Evolutionary conservation across 805 yeast species (phyloP), one percentile per base, ranked within the genome.

Genomic region (Brettanomyces bruxellensis): DNA sequence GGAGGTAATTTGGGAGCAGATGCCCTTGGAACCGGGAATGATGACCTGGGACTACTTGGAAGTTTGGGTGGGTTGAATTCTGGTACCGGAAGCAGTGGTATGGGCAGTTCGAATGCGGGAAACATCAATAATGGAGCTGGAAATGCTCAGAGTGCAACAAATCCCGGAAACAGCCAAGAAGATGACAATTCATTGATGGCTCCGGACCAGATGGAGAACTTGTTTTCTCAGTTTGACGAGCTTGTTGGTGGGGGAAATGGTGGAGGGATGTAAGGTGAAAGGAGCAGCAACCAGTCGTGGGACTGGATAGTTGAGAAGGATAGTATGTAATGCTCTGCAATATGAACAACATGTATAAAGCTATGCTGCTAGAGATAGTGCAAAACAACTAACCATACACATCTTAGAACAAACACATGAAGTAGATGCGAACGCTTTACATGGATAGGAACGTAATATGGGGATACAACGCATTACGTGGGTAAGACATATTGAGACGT

Each of bases 211-310:
- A 61, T 59, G 64, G 64, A 61, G 46, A 54, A 61, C 44, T 49
- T 61, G 38, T 59, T 61, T 34, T 54, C 59, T 42, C 64, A 61
- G 42, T 61, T 61, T 48, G 66, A 61, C 48, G 65, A 60, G 37
- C 49, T 59, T 44, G 62, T 60, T 14, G 55, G 54, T 24, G 55
- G 53, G 39, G 49, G 51, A 34, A 48, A 48, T 12, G 32, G 11
- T 28, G 23, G 23, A 6, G 38, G 38, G 8, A 35, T 35, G 32
- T 28, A 9, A 28, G 11, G 32, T 28, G 11, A 9, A 28, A 28
- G 32, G 9, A 28, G 9, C 36, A n/a, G n/a, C 13, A 11, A 12
- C 36, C 36, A 34, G 36, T 34, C n/a, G 36, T 34, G 36, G 36
- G n/a, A 34, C n/a, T 34, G 36, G 36, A 34, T 12, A 18, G 18